phyloP scores from a whole-genome alignment of 1,139 yeast genomes.

The Candida albicans region DNA sequence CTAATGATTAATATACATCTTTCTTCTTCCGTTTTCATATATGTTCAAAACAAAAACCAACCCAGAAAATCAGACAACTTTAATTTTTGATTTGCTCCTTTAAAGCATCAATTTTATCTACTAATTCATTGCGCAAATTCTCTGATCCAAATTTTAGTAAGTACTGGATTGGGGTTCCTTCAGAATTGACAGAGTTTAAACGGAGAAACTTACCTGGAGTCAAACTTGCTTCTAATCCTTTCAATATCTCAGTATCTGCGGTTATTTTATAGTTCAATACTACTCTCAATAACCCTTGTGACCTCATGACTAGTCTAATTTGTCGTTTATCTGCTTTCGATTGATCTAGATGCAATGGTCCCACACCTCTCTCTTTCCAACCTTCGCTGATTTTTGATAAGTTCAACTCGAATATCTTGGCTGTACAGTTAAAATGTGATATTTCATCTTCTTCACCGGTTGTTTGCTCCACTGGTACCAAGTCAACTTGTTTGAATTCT shows the following conservation, averaged over 20 bases:
- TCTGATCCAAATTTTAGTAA: slow-evolving; percentile 71
- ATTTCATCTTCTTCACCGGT: slow-evolving; percentile 93
- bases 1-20: slow-evolving; percentile 9
- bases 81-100: slow-evolving; percentile 18
- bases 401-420: slow-evolving; percentile 77
- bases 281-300: slow-evolving; percentile 82
- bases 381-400: slow-evolving; percentile 65
- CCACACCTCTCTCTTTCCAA: slow-evolving; percentile 96
- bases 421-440: slow-evolving; percentile 65
- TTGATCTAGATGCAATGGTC: slow-evolving; percentile 77
- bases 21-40: neutral
- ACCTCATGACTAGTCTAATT: slow-evolving; percentile 79
- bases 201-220: slow-evolving; percentile 78
- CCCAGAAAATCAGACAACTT: neutral
- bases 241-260: slow-evolving; percentile 55
- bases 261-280: slow-evolving; percentile 73
- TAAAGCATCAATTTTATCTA: slow-evolving; percentile 48
- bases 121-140: slow-evolving; percentile 59
- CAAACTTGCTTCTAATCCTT: slow-evolving; percentile 86
- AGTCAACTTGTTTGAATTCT: slow-evolving; percentile 51
- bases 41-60: neutral
- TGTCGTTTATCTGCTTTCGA: slow-evolving; percentile 32
- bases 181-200: slow-evolving; percentile 49
- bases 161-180: slow-evolving; percentile 74
- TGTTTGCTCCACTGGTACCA: slow-evolving; percentile 52